Evolutionary conservation across 306 rosid genomes (phyloP).

Genomic region (Gynostemma pentaphyllum): DNA sequence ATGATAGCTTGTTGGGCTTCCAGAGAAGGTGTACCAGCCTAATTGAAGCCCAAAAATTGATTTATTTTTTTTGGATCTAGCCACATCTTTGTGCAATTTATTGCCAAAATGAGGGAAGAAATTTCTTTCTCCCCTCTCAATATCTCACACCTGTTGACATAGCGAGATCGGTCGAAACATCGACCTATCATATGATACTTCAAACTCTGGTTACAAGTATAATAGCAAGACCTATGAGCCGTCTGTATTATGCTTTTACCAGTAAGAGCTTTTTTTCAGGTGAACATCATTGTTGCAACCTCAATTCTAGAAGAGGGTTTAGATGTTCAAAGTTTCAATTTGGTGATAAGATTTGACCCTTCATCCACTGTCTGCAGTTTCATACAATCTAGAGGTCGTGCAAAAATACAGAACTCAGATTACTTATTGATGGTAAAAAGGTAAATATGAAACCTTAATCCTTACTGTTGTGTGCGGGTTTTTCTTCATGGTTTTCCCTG

Average conservation of each 20-base stretch:
- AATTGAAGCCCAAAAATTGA: no score
- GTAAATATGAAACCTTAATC: constrained; percentile 20
- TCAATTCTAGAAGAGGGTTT: constrained; percentile 95
- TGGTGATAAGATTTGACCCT: constrained; percentile 88
- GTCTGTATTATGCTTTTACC: not conserved
- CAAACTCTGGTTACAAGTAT: not conserved
- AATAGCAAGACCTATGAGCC: not conserved
- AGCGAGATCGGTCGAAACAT: no score
- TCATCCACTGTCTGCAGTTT: constrained; percentile 70
- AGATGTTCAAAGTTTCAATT: constrained; percentile 79
- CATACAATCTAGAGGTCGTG: constrained; percentile 91
- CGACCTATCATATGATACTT: no score
- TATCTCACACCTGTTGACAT: no score
- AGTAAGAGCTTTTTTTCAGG: constrained; percentile 29
- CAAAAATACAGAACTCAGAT: constrained; percentile 65
- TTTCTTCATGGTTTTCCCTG: not conserved
- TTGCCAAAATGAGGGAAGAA: no score
- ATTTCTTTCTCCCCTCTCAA: no score
- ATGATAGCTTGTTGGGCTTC: no score
- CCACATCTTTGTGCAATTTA: no score
- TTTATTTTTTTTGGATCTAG: no score
- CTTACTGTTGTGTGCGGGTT: not conserved
- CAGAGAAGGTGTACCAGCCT: no score
- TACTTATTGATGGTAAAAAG: constrained; percentile 67
- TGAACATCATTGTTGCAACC: constrained; percentile 82